Percentiles rank a stretch among this genome's conserved stretches.
Evolutionary conservation across 2,329 filamentous ascomycete species (phyloP).

Genomic region (Colletotrichum costaricense): DNA sequence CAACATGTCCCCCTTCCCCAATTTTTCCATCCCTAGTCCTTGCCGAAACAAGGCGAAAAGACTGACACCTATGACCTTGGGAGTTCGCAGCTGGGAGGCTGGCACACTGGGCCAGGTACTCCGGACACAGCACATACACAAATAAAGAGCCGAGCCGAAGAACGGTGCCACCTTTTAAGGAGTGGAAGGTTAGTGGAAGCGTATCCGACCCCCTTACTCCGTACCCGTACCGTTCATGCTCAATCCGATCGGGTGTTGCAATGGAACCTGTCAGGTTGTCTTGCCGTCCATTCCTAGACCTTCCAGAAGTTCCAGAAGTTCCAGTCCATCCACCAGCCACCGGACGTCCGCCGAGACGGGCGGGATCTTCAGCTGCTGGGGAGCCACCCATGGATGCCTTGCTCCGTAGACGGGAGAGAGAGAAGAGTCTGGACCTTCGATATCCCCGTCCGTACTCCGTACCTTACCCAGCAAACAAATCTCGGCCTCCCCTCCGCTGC

Average conservation of each 20-base stretch:
- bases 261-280: slow-evolving; percentile 4
- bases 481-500: background rate
- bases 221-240: background rate
- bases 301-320: background rate
- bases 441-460: background rate
- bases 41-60: background rate
- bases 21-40: background rate
- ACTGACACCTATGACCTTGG: background rate
- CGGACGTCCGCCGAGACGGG: background rate
- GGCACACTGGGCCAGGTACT: no score
- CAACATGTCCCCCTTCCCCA: background rate
- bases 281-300: background rate
- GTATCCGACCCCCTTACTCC: slow-evolving; percentile 20
- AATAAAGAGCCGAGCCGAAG: slow-evolving; percentile 25
- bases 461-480: background rate
- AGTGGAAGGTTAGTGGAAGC: slow-evolving; percentile 13
- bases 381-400: background rate
- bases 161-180: slow-evolving; percentile 14
- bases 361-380: slow-evolving; percentile 5
- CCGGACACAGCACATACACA: background rate
- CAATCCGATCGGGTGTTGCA: slow-evolving; percentile 26
- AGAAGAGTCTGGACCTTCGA: background rate
- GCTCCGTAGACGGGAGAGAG: background rate
- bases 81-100: background rate
- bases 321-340: background rate